A percentile compares a stretch with the other conserved stretches of the same genome.
phyloP scores from a whole-genome alignment of 108 stramenopile genomes.

The Schizochytrium sp. region DNA sequence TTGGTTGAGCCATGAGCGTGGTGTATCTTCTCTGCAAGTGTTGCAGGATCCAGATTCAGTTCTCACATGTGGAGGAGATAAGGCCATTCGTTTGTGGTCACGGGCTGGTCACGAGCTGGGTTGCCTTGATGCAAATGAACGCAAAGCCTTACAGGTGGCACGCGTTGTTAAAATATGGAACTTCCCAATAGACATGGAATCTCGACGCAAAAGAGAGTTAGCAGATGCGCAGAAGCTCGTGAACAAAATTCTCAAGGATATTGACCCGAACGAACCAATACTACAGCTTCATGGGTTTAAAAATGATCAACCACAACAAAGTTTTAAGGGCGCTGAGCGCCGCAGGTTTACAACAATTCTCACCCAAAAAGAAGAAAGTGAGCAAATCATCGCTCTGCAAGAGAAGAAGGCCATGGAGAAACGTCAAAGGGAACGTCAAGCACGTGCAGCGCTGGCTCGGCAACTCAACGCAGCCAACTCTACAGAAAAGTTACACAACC shows the following conservation, averaged over 20 bases:
- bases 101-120: neutral
- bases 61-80: slow-evolving; percentile 18
- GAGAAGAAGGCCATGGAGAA: neutral
- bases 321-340: neutral
- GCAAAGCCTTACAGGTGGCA: slow-evolving; percentile 19
- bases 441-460: neutral
- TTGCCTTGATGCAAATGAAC: slow-evolving; percentile 45
- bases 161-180: neutral
- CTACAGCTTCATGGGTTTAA: no score
- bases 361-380: neutral
- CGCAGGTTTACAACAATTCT: slow-evolving; percentile 1
- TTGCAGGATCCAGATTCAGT: slow-evolving; percentile 30
- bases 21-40: neutral
- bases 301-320: no score
- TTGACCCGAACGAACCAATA: neutral
- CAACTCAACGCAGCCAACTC: slow-evolving; percentile 28
- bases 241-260: neutral
- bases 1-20: slow-evolving; percentile 20
- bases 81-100: slow-evolving; percentile 42
- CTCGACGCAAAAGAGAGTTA: neutral
- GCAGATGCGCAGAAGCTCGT: slow-evolving; percentile 10
- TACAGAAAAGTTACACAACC: neutral
- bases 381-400: neutral
- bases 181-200: slow-evolving; percentile 54
- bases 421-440: neutral